Base-by-base conservation (phyloP, 2,329 filamentous ascomycete genomes). In the Davidsoniella neocaledoniae region DNA sequence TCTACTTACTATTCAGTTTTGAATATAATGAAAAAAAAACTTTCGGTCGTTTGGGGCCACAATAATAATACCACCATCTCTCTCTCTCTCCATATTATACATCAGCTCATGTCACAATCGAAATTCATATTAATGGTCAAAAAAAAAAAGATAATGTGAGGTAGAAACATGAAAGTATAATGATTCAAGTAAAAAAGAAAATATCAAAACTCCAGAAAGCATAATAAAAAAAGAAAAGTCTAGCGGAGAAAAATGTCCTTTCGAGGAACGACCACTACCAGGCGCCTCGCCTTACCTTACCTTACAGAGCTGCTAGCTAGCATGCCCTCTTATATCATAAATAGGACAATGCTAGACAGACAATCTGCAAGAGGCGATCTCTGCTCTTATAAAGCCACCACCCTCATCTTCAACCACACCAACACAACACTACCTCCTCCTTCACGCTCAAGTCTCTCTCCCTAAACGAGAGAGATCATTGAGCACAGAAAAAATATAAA, bases 161-260 rank as follows among this genome's bases (percentile, higher is more conserved):
- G 90, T 96, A 60, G 94, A 87, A 80, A 46, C 44, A 40, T 47
- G 19, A 23, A 36, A 9, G 6, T 46, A 37, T 36, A 36, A 16
- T 45, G 39, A 41, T 41, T 41, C n/a, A 41, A 41, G 14, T 10
- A 41, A 9, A 7, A 17, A 41, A 17, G 19, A 41, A 41, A 17
- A 41, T 41, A 41, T 33, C 8, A 33, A 33, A 33, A 33, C 29
- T 33, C 29, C 29, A 33, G 12, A 33, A 33, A 33, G 9, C 9
- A 33, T 33, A 33, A 33, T 10, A 33, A 12, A 12, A 33, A 12
- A 33, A 33, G 6, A 12, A 33, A 12, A 33, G 9, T 33, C 29
- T 33, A 33, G 38, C 38, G 38, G 38, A 41, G n/a, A 41, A 26
- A 26, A 49, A n/a, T 42, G 17, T 19, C 10, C 37, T 33, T 33